These are phyloP conservation scores for Lizanozyma gosingica DNA, from an alignment of 1,139 yeast species.

Conservation along the genomic window DNA sequence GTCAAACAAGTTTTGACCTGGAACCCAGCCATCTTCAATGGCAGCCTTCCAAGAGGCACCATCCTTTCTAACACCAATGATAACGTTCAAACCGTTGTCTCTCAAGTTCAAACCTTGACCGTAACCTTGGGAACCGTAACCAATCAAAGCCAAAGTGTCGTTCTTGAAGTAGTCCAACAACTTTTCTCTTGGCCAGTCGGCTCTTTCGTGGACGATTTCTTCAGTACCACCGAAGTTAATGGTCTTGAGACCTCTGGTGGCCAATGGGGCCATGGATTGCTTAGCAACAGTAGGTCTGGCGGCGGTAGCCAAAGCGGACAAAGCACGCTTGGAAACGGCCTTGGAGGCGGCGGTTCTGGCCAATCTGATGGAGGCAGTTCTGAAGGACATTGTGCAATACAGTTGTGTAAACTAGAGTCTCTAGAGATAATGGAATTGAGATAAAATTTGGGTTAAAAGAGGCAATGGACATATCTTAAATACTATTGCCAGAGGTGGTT, in stretches of 20 bases:
- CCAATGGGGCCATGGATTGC: conserved; percentile 26
- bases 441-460: no score
- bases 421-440: no score
- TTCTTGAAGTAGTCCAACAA: conserved; percentile 92
- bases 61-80: conserved; percentile 95
- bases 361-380: conserved; percentile 54
- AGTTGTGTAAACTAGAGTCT: no score
- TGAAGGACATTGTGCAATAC: conserved; percentile 47
- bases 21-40: conserved; percentile 99
- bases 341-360: conserved; percentile 48
- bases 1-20: conserved; percentile 95
- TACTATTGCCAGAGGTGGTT: no score
- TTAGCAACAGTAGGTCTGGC: conserved; percentile 37
- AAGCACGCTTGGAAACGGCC: conserved; percentile 52
- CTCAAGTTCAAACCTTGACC: conserved; percentile 99
- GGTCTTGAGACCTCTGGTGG: conserved; percentile 83
- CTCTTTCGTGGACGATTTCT: conserved; percentile 95
- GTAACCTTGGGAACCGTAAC: conserved; percentile 99
- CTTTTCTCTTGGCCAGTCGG: conserved; percentile 99
- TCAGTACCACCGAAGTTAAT: conserved; percentile 95
- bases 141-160: conserved; percentile 94
- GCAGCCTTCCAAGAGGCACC: conserved; percentile 99
- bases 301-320: conserved; percentile 49
- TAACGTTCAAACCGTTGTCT: conserved; percentile 96
- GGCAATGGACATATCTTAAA: not conserved